Percentiles rank a stretch among this genome's conserved stretches.
Conservation (phyloP, 169 alveolate species). For the Eimeria falciformis region DNA sequence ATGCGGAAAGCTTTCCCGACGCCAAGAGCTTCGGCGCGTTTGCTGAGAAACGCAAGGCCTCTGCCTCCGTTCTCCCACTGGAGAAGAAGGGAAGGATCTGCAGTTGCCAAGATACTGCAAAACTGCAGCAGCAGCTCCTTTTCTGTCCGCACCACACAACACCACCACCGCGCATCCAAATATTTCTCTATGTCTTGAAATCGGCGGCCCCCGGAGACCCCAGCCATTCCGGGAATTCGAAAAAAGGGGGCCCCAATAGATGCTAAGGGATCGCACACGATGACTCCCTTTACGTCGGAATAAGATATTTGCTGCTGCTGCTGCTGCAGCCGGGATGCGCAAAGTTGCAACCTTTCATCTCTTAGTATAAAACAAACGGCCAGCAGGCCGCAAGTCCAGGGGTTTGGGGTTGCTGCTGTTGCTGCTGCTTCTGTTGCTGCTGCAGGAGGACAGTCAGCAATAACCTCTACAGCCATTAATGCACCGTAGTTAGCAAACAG, state of each 20-base stretch:
- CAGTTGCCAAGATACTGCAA: conserved; percentile 40
- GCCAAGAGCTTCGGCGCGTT: conserved; percentile 75
- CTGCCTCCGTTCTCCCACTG: conserved; percentile 72
- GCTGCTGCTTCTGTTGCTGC: conserved; percentile 71
- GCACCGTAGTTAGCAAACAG: conserved; percentile 69
- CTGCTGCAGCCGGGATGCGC: conserved; percentile 14
- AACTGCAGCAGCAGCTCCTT: conserved; percentile 43
- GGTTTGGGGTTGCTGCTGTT: conserved; percentile 70
- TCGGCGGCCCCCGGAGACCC: background rate
- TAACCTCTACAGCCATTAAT: conserved; percentile 59
- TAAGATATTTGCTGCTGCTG: conserved; percentile 45
- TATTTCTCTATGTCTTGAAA: background rate
- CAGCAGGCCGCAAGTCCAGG: conserved; percentile 64
- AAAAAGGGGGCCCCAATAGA: background rate
- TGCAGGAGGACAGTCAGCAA: conserved; percentile 55
- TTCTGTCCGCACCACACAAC: conserved; percentile 66
- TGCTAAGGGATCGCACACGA: conserved; percentile 31
- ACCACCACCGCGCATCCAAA: conserved; percentile 53
- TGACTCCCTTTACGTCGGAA: conserved; percentile 44
- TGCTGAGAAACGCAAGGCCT: conserved; percentile 56
- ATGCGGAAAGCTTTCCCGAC: conserved; percentile 22
- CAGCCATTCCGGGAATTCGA: background rate
- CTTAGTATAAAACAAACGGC: conserved; percentile 73
- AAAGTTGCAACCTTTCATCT: conserved; percentile 71
- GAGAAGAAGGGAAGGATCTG: conserved; percentile 70